Percentiles rank a stretch among this genome's conserved stretches.
These are phyloP conservation scores for Apophysomyces trapeziformis DNA, from an alignment of 371 early-diverging fungal species.

Conservation along the genomic window DNA sequence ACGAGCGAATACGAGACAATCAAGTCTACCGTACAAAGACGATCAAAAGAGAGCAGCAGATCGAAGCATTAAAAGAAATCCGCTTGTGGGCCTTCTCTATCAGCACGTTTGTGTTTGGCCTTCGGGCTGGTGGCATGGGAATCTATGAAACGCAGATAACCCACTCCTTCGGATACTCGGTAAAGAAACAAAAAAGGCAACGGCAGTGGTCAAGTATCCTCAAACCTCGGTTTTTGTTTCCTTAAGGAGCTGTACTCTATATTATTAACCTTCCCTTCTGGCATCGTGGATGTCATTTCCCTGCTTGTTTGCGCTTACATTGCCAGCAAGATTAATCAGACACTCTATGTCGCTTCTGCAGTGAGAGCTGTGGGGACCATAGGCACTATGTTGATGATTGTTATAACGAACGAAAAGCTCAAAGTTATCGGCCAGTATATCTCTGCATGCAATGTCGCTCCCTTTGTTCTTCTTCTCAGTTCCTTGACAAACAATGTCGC, in stretches of 20 bases:
- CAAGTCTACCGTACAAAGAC: constrained; percentile 3
- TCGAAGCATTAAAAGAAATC: constrained; percentile 16
- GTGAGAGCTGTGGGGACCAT: constrained; percentile 9
- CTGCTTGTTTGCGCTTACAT: constrained; percentile 11
- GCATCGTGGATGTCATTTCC: constrained; percentile 16
- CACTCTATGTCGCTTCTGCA: constrained; percentile 14
- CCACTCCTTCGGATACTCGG: constrained; percentile 18
- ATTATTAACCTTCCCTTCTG: constrained; percentile 15
- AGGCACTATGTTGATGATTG: constrained; percentile 17
- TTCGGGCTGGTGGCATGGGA: constrained; percentile 15
- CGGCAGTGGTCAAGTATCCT: too few relatives aligned
- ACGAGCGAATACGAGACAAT: constrained; percentile 16
- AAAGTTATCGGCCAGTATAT: constrained; percentile 20
- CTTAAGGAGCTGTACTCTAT: neutral
- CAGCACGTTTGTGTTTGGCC: neutral
- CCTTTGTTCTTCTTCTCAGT: constrained; percentile 18
- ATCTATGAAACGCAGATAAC: constrained; percentile 16
- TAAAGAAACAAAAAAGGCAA: neutral
- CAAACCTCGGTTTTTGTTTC: too few relatives aligned
- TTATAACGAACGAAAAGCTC: constrained; percentile 13
- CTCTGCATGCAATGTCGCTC: constrained; percentile 1
- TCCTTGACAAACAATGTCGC: constrained; percentile 12
- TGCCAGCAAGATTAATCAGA: constrained; percentile 3
- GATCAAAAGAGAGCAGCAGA: constrained; percentile 12
- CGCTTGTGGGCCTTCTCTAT: constrained; percentile 14